phyloP scores from a whole-genome alignment of 2,329 filamentous ascomycete species.

The Tympanopsis confertula region DNA sequence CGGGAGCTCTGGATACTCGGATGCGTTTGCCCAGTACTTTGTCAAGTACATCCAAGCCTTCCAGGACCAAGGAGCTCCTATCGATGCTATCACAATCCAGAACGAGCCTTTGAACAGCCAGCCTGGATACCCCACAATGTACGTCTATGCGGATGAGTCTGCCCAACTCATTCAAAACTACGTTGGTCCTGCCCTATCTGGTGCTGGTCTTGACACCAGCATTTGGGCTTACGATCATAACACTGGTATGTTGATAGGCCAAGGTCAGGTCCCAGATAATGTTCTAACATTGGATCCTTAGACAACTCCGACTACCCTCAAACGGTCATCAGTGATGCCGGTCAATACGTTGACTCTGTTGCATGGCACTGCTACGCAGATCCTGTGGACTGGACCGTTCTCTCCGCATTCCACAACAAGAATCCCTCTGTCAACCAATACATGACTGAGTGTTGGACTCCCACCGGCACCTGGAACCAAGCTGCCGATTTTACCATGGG shows the following conservation, averaged over 20 bases:
- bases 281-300: background rate
- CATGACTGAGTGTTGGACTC: slow-evolving; percentile 41
- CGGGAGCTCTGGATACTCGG: slow-evolving; percentile 21
- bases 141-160: slow-evolving; percentile 23
- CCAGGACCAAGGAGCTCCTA: slow-evolving; percentile 15
- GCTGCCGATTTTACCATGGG: slow-evolving; percentile 38
- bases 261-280: background rate
- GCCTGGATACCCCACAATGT: slow-evolving; percentile 24
- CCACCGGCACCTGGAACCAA: slow-evolving; percentile 37
- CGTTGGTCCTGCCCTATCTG: slow-evolving; percentile 22
- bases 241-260: too few relatives aligned
- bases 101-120: slow-evolving; percentile 29
- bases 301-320: slow-evolving; percentile 21
- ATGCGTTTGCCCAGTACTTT: slow-evolving; percentile 9
- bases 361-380: slow-evolving; percentile 29
- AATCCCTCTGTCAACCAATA: slow-evolving; percentile 27
- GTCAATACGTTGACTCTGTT: slow-evolving; percentile 16
- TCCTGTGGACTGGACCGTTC: slow-evolving; percentile 20
- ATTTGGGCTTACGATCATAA: slow-evolving; percentile 20
- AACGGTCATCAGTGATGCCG: slow-evolving; percentile 20
- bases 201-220: slow-evolving; percentile 23
- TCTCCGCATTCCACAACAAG: slow-evolving; percentile 24
- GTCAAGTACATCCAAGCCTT: slow-evolving; percentile 29
- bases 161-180: slow-evolving; percentile 21
- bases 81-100: slow-evolving; percentile 30